A percentile compares a stretch with the other conserved stretches of the same genome.
phyloP scores from a whole-genome alignment of 176 grass and related monocot genomes.

The Ensete ventricosum region DNA sequence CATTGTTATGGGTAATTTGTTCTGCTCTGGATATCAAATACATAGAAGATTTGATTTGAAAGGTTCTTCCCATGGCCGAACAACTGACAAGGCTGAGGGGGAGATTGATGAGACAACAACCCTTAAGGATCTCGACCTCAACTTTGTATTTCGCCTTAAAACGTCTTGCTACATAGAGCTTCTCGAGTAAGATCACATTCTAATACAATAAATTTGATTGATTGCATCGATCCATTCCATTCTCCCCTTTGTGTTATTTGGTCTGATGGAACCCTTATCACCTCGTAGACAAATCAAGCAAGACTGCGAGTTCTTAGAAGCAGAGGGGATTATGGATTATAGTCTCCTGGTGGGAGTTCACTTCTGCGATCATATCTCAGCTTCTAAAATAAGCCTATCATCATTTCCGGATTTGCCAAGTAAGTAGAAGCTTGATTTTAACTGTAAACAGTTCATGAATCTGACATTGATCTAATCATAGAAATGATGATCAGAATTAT shows the following conservation, averaged over 20 bases:
- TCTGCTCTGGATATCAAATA: conserved; percentile 72
- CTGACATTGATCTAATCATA: not conserved
- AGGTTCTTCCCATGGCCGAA: too few relatives aligned
- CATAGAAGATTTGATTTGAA: too few relatives aligned
- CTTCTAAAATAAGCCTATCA: not conserved
- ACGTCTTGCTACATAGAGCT: conserved; percentile 59
- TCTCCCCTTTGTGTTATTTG: not conserved
- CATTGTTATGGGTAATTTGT: conserved; percentile 87
- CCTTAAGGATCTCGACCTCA: conserved; percentile 19
- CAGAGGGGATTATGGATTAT: conserved; percentile 19
- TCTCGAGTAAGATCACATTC: conserved; percentile 49
- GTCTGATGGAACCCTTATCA: conserved; percentile 5
- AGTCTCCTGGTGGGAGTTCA: too few relatives aligned
- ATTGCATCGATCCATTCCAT: not conserved
- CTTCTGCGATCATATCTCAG: conserved; percentile 36
- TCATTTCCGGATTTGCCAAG: not conserved
- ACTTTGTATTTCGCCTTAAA: conserved; percentile 75
- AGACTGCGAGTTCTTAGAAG: conserved; percentile 78
- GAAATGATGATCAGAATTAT: conserved; percentile 5
- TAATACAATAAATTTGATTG: not conserved
- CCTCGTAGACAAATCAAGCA: conserved; percentile 50
- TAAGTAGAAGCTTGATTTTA: not conserved
- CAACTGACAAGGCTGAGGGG: conserved; percentile 44
- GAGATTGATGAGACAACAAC: conserved; percentile 56
- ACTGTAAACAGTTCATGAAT: too few relatives aligned